phyloP scores from a whole-genome alignment of 2,329 filamentous ascomycete species.

The Aschersonia sp. region DNA sequence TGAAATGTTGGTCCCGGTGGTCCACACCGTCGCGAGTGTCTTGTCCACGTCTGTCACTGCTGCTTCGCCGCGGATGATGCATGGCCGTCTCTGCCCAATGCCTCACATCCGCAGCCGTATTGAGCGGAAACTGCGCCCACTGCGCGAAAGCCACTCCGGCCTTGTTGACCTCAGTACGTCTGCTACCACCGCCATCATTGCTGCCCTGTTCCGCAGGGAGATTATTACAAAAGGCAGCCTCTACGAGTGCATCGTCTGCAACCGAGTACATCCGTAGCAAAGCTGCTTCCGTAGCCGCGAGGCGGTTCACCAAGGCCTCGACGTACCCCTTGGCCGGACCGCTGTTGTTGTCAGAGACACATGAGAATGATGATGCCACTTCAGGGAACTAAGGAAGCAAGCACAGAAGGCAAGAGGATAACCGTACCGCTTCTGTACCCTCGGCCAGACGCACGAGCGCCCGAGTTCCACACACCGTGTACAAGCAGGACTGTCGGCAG shows the following conservation, averaged over 20 bases:
- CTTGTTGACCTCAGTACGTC: background rate
- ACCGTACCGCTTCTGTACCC: slow-evolving; percentile 7
- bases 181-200: background rate
- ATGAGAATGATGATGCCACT: background rate
- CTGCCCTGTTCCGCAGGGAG: background rate
- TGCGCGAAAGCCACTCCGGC: background rate
- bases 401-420: background rate
- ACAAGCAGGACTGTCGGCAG: slow-evolving; percentile 4
- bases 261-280: slow-evolving; percentile 16
- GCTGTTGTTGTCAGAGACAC: slow-evolving; percentile 9
- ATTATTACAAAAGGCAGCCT: slow-evolving; percentile 2
- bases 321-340: slow-evolving; percentile 31
- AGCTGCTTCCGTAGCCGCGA: slow-evolving; percentile 24
- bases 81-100: background rate
- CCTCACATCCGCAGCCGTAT: background rate
- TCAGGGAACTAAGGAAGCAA: background rate
- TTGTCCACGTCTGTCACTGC: background rate
- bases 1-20: background rate
- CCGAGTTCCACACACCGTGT: slow-evolving; percentile 4
- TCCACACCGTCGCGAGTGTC: background rate
- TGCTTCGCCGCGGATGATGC: background rate
- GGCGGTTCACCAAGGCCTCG: slow-evolving; percentile 25
- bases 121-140: background rate
- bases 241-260: background rate
- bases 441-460: slow-evolving; percentile 6